Conservation (phyloP, 164 flowering plant species). For the Vitis amurensis region DNA sequence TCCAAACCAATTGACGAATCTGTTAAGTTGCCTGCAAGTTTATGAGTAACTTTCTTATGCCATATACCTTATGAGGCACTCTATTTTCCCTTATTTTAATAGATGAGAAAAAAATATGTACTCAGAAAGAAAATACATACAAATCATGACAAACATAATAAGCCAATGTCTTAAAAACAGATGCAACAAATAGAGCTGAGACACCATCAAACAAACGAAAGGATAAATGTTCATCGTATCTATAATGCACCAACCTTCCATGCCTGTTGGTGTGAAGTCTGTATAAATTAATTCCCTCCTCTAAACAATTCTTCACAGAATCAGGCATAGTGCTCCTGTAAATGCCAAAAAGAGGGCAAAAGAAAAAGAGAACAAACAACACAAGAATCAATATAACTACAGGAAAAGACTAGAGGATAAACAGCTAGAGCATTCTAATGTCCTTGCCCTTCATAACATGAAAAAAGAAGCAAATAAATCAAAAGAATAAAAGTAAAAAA, state of each 20-base stretch:
- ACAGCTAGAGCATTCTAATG: too few species aligned
- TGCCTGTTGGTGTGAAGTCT: slow-evolving; percentile 66
- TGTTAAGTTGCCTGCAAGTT: not conserved
- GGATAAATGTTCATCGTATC: not conserved
- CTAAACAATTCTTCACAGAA: slow-evolving; percentile 53
- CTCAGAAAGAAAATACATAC: not conserved
- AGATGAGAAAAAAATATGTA: not conserved
- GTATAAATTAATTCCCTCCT: slow-evolving; percentile 82
- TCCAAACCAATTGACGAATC: not conserved
- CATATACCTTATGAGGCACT: not conserved
- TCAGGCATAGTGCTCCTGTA: slow-evolving; percentile 78
- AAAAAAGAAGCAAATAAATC: too few species aligned
- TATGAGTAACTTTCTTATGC: not conserved
- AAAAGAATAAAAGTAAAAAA: too few species aligned
- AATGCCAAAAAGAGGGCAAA: slow-evolving; percentile 7
- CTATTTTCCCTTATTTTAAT: not conserved
- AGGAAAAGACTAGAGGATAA: too few species aligned
- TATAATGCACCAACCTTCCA: slow-evolving; percentile 59
- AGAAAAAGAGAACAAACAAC: slow-evolving; percentile 1
- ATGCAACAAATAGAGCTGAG: not conserved
- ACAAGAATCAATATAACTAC: not conserved
- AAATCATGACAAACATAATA: not conserved
- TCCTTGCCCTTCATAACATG: too few species aligned
- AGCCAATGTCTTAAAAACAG: not conserved
- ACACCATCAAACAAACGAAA: not conserved